Evolutionary conservation across 1,284 basidiomycete genomes (phyloP).

Genomic region (Papiliotrema fonsecae): DNA sequence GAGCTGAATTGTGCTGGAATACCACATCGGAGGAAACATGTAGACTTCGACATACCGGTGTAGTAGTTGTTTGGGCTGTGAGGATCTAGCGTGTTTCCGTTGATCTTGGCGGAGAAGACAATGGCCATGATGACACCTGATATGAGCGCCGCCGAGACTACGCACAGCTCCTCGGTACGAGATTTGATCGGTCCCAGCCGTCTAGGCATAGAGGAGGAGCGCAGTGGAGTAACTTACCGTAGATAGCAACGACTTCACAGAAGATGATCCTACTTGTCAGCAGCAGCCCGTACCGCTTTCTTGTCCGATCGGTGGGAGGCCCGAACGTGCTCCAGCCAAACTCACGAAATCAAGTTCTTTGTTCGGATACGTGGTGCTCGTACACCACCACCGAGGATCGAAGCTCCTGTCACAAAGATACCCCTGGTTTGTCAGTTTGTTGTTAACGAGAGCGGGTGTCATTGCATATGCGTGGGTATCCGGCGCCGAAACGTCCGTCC

Average conservation of each 20-base stretch:
- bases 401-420: constrained; percentile 92
- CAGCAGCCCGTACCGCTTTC: too few relatives aligned
- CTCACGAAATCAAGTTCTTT: constrained; percentile 94
- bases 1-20: too few relatives aligned
- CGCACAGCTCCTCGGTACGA: background rate
- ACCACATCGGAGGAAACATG: too few relatives aligned
- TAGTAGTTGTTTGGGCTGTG: constrained; percentile 83
- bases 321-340: too few relatives aligned
- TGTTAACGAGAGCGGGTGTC: background rate
- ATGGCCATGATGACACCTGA: constrained; percentile 79
- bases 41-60: constrained; percentile 60
- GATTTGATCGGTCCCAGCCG: background rate
- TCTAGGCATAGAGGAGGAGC: background rate
- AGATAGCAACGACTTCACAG: constrained; percentile 97
- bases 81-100: constrained; percentile 59
- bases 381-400: constrained; percentile 93
- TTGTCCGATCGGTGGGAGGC: too few relatives aligned
- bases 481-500: background rate
- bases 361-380: constrained; percentile 90
- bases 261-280: constrained; percentile 76
- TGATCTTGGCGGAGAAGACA: constrained; percentile 79
- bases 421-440: constrained; percentile 59
- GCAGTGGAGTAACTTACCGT: constrained; percentile 59
- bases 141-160: background rate
- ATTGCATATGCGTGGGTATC: background rate